A percentile compares a stretch with the other conserved stretches of the same genome.
These are phyloP conservation scores for Amborella trichopoda DNA, from an alignment of 164 flowering plant species.

Conservation along the genomic window DNA sequence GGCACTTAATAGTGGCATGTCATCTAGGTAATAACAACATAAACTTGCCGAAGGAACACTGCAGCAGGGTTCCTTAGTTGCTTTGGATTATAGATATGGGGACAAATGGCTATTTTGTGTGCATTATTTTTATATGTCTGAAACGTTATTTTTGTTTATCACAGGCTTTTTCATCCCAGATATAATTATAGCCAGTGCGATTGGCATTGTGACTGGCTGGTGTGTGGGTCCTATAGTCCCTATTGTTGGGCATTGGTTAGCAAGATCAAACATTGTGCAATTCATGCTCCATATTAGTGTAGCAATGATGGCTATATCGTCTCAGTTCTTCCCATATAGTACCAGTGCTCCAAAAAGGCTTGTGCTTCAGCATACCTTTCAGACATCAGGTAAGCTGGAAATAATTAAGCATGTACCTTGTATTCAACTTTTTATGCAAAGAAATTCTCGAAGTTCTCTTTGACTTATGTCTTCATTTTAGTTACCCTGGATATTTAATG, in stretches of 20 bases:
- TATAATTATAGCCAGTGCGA: constrained; percentile 52
- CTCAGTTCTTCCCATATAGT: constrained; percentile 89
- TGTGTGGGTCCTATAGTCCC: constrained; percentile 85
- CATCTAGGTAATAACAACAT: too few relatives aligned
- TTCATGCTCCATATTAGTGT: constrained; percentile 58
- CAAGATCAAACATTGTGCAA: constrained; percentile 51
- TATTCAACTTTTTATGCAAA: too few relatives aligned
- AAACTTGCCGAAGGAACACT: too few relatives aligned
- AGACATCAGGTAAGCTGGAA: constrained; percentile 44
- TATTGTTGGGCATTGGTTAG: constrained; percentile 59
- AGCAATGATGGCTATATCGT: constrained; percentile 72
- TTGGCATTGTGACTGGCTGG: constrained; percentile 75
- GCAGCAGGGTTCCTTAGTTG: too few relatives aligned
- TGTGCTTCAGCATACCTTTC: constrained; percentile 71
- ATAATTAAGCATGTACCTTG: background rate
- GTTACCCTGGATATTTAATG: too few relatives aligned
- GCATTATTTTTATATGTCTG: too few relatives aligned
- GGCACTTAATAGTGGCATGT: too few relatives aligned
- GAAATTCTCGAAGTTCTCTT: too few relatives aligned
- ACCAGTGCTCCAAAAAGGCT: constrained; percentile 81
- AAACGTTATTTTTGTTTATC: too few relatives aligned
- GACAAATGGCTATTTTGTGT: too few relatives aligned
- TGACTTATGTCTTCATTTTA: too few relatives aligned
- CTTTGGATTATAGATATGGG: too few relatives aligned
- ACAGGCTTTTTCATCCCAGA: constrained; percentile 86